Evolutionary conservation across 2,329 filamentous ascomycete species (phyloP).

Genomic region (Tolypocladium amazonense): DNA sequence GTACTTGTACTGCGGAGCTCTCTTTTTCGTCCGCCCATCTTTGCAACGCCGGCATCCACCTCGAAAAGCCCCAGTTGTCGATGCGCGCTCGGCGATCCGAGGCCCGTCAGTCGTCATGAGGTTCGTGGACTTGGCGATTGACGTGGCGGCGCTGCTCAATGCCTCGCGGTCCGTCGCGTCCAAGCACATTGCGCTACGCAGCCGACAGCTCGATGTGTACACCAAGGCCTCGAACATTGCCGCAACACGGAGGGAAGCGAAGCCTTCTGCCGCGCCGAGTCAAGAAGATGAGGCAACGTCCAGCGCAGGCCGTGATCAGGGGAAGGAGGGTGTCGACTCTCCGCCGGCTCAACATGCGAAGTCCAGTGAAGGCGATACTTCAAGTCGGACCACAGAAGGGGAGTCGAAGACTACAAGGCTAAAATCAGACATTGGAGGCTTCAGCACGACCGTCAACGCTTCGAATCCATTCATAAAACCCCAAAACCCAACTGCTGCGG

Average conservation of each 20-base stretch:
- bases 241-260: slow-evolving; percentile 18
- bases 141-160: slow-evolving; percentile 59
- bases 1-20: neutral
- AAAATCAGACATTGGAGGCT: neutral
- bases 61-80: slow-evolving; percentile 4
- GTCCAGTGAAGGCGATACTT: neutral
- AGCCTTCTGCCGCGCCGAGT: neutral
- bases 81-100: slow-evolving; percentile 13
- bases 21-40: neutral
- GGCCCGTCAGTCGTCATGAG: slow-evolving; percentile 33
- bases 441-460: neutral
- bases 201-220: slow-evolving; percentile 42
- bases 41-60: neutral
- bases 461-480: neutral
- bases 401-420: neutral
- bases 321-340: neutral
- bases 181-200: slow-evolving; percentile 49
- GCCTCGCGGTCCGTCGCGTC: slow-evolving; percentile 58
- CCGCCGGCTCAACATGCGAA: neutral
- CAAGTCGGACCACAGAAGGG: neutral
- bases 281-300: neutral
- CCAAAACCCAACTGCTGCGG: slow-evolving; percentile 2
- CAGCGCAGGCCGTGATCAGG: neutral
- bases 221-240: slow-evolving; percentile 33
- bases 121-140: slow-evolving; percentile 55